Base-by-base conservation (phyloP, 139 green algal species). In the Chlamydomonas sp. region DNA sequence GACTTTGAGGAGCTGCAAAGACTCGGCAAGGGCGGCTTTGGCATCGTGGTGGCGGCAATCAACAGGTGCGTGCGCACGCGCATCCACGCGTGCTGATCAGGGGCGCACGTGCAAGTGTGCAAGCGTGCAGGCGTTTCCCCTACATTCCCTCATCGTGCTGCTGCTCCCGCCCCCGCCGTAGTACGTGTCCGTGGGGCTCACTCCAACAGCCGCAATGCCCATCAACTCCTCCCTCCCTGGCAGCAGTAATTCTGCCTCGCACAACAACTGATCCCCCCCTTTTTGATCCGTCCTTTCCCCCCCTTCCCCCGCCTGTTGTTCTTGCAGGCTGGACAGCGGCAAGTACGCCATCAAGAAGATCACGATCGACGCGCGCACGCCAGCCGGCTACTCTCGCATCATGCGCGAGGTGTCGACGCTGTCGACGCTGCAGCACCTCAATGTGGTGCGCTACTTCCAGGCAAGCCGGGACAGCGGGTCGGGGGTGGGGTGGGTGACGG, bases 281-380 rank as follows among this genome's bases (percentile, higher is more conserved):
- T n/a, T n/a, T n/a, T n/a, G n/a, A n/a, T n/a, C n/a, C n/a, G n/a
- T n/a, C n/a, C n/a, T n/a, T n/a, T n/a, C n/a, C n/a, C n/a, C n/a
- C n/a, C n/a, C n/a, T n/a, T n/a, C n/a, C n/a, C n/a, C n/a, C n/a
- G n/a, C n/a, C n/a, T n/a, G n/a, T n/a, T n/a, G n/a, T 73, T 31
- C 31, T 35, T 58, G 1, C 69, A 83, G 77, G 77, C 64, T 83
- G 48, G 77, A 79, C 36, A 87, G 89, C 1, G 74, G 88, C 8
- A 77, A 86, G 72, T 97, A 97, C 66, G 93, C 93, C 0, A 83
- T 98, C 28, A 98, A 98, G 79, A 92, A 92, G 75, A 92, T 98
- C 48, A 68, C 67, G 66, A 78, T 97, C 76, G 62, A 76, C 8
- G 62, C 59, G 6, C 31, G 70, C 16, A 73, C 81, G 8, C 75